Percentiles rank a stretch among this genome's conserved stretches.
Conservation (phyloP, 495 filamentous ascomycete genomes). For the Podospora bellae-mahoneyi region DNA sequence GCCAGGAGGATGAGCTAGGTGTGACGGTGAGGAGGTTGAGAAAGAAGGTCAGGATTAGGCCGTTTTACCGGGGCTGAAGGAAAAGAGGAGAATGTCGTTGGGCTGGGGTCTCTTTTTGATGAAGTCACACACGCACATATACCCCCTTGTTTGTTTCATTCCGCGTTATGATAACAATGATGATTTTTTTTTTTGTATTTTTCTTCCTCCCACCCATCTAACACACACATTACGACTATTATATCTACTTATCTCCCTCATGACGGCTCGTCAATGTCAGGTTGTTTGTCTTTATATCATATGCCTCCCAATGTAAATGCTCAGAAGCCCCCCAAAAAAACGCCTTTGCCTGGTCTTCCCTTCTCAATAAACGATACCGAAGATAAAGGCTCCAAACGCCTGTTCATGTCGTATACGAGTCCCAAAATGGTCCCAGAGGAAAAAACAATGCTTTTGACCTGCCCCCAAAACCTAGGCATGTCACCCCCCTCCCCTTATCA, state of each 20-base stretch:
- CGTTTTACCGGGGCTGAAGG: not conserved
- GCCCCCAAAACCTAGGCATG: not conserved
- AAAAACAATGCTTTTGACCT: not conserved
- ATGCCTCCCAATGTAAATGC: not conserved
- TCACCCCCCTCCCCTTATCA: not conserved
- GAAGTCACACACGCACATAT: not conserved
- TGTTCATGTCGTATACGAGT: not conserved
- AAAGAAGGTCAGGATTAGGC: not conserved
- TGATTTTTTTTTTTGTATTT: not conserved
- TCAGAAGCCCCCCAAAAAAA: not conserved
- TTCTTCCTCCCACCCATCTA: not conserved
- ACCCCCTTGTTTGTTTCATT: not conserved
- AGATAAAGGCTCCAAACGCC: not conserved
- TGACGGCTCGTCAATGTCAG: not conserved
- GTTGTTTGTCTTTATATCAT: not conserved
- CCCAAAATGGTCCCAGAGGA: not conserved
- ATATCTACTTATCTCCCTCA: not conserved
- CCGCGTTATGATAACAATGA: not conserved
- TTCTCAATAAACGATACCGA: not conserved
- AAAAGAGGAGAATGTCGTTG: not conserved
- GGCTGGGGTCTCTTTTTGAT: not conserved
- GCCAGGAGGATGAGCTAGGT: slow-evolving; percentile 3
- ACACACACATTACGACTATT: not conserved
- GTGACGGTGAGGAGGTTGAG: not conserved
- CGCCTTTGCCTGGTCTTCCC: not conserved